Base-by-base conservation (phyloP, 352 stramenopile species). In the Globisporangium viniferum region DNA sequence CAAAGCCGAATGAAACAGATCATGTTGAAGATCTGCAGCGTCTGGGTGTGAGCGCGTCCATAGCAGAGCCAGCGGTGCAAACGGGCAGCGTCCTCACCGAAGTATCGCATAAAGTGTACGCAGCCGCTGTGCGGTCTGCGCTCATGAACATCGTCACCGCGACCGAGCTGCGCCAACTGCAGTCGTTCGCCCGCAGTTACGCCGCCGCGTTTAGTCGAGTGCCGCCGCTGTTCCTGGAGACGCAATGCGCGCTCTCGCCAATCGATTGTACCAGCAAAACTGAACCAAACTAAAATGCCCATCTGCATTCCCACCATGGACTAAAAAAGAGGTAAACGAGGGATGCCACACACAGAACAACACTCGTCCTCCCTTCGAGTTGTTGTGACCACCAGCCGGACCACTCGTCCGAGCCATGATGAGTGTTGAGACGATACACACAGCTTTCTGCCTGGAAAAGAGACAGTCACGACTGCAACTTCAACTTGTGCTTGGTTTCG, bases 121-220 rank as follows among this genome's bases (percentile, higher is more conserved):
- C 64, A 14, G 35, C n/a, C 24, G 72, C 67, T 35, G 62, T 75
- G 15, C 56, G 51, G 29, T 64, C 57, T 48, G 78, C 76, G 29
- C 61, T 82, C 12, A 60, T 31, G 20, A 66, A 68, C 27, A 72
- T 75, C 41, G 35, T 51, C 3, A 15, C 61, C 15, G 58, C 56
- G n/a, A 15, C 33, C 14, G 49, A 66, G 53, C 24, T 80, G 29
- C n/a, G 73, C n/a, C 69, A 74, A 53, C 53, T 89, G 20, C 77
- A 78, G 56, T 58, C 68, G 29, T 51, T 84, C 18, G 78, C 68
- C 15, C 41, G 59, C 60, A 59, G 67, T n/a, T 76, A 74, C 68
- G 65, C 76, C 22, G 51, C 68, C 22, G 46, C 68, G n/a, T 64
- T 73, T 24, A 81, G 77, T 58, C 66, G 70, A 62, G 72, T 77